Evolutionary conservation across 257 asterid species (phyloP), one percentile per base, ranked within the genome.

Genomic region (Fraxinus pennsylvanica): DNA sequence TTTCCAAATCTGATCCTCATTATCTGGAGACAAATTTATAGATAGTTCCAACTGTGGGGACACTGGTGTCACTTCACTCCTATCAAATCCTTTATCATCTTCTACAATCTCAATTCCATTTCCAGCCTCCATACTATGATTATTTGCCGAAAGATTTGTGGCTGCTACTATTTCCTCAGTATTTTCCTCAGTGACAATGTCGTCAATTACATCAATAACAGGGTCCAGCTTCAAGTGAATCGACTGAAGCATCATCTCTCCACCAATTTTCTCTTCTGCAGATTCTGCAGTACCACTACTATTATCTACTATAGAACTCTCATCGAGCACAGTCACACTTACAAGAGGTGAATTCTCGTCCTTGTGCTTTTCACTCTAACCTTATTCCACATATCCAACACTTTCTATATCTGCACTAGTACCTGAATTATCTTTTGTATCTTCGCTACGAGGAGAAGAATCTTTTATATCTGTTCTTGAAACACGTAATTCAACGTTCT

Each of bases 21-120:
- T 45, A 76, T 74, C 82, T 66, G 43, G 36, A 69, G 75, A 73
- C 77, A 70, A 73, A 79, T 25, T 70, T 50, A 41, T 30, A 73
- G 71, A 71, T 68, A 76, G 36, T 81, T 85, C 88, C 36, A 38
- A 50, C 22, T 54, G 72, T 39, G 87, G 79, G 68, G 74, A 59
- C 45, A 47, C 36, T 74, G 86, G 78, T 67, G 78, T 50, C 75
- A 72, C 71, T 72, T 77, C 71, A 78, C 15, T 61, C 41, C 45
- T 52, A 72, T 38, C 29, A 73, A 25, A 71, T 57, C 79, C 86
- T 68, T 22, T 19, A 52, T 41, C 74, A 82, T 81, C 84, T 63
- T 84, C 81, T 13, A 27, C 33, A 41, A 33, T 69, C 41, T 74
- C 86, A 47, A 68, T 72, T 66, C 74, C 78, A 27, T 52, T 9